phyloP scores from a whole-genome alignment of 2,329 filamentous ascomycete genomes.

The Fusarium brachygibbosum region DNA sequence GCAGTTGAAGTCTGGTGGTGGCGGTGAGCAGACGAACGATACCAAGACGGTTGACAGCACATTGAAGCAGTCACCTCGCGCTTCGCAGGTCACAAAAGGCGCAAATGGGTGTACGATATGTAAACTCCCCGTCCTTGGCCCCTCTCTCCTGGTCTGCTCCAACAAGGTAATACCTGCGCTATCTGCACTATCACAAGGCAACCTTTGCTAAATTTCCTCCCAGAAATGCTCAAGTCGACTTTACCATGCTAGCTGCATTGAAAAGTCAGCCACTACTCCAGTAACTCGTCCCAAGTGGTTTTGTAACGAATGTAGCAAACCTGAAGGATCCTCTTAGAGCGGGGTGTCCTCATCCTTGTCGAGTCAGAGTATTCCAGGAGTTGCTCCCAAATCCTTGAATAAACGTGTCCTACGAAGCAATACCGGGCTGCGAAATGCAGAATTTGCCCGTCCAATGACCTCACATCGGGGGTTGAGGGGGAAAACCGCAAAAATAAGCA shows the following conservation, averaged over 20 bases:
- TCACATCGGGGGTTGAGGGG: conserved; percentile 18
- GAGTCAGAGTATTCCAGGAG: conserved; percentile 13
- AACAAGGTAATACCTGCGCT: conserved; percentile 60
- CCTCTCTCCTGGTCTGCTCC: conserved; percentile 63
- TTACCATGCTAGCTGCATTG: conserved; percentile 65
- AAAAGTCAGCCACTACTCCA: conserved; percentile 53
- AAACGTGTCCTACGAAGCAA: conserved; percentile 2
- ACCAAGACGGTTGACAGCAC: conserved; percentile 30
- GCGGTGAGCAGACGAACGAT: conserved; percentile 22
- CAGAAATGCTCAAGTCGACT: conserved; percentile 61
- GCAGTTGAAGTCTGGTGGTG: conserved; percentile 36
- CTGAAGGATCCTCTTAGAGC: conserved; percentile 47
- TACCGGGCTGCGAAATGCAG: conserved; percentile 7
- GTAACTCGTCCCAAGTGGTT: conserved; percentile 57
- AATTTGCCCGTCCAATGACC: conserved; percentile 10
- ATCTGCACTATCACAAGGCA: background rate
- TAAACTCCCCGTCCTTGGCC: conserved; percentile 62
- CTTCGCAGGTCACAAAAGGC: conserved; percentile 58
- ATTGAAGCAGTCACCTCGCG: conserved; percentile 50
- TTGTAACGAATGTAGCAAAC: conserved; percentile 59
- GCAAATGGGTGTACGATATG: conserved; percentile 63
- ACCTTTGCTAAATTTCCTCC: conserved; percentile 29
- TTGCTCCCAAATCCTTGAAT: background rate
- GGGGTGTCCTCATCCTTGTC: conserved; percentile 37
- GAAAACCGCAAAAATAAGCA: background rate